Evolutionary conservation across 2,329 filamentous ascomycete species (phyloP).

Genomic region (Ophiostoma ulmi): DNA sequence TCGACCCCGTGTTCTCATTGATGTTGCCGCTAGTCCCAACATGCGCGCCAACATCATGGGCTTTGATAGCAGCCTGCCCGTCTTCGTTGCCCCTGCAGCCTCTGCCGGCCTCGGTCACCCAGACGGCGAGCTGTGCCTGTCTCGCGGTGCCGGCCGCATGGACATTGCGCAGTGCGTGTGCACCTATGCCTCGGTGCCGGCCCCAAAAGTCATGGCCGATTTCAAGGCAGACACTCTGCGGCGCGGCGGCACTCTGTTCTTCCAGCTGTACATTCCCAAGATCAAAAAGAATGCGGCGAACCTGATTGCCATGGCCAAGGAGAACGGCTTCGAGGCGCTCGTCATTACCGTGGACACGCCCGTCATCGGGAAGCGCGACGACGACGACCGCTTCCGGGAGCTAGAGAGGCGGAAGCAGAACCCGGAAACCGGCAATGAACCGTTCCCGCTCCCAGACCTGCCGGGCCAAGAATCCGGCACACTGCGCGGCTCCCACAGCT

Average conservation of each 20-base stretch:
- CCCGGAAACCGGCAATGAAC: neutral
- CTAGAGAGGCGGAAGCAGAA: neutral
- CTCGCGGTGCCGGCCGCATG: slow-evolving; percentile 24
- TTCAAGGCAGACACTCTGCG: neutral
- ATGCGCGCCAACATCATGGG: slow-evolving; percentile 23
- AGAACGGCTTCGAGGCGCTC: slow-evolving; percentile 16
- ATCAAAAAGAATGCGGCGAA: neutral
- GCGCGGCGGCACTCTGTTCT: neutral
- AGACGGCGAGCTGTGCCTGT: slow-evolving; percentile 25
- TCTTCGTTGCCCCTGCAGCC: slow-evolving; percentile 26
- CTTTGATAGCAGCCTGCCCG: slow-evolving; percentile 19
- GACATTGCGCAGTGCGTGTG: slow-evolving; percentile 26
- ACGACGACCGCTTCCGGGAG: slow-evolving; percentile 17
- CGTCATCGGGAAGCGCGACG: slow-evolving; percentile 24
- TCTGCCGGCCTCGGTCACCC: slow-evolving; percentile 23
- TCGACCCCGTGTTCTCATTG: slow-evolving; percentile 23
- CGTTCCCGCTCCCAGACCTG: neutral
- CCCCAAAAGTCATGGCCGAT: slow-evolving; percentile 17
- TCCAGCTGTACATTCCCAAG: neutral
- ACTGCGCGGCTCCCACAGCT: neutral
- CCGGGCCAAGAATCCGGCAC: neutral
- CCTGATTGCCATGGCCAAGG: neutral
- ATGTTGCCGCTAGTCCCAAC: slow-evolving; percentile 12
- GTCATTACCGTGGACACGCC: slow-evolving; percentile 24
- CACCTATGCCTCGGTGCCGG: slow-evolving; percentile 23